Percentiles rank a stretch among this genome's conserved stretches.
Evolutionary conservation across 805 yeast genomes (phyloP).

Genomic region (Cyberlindnera veronae): DNA sequence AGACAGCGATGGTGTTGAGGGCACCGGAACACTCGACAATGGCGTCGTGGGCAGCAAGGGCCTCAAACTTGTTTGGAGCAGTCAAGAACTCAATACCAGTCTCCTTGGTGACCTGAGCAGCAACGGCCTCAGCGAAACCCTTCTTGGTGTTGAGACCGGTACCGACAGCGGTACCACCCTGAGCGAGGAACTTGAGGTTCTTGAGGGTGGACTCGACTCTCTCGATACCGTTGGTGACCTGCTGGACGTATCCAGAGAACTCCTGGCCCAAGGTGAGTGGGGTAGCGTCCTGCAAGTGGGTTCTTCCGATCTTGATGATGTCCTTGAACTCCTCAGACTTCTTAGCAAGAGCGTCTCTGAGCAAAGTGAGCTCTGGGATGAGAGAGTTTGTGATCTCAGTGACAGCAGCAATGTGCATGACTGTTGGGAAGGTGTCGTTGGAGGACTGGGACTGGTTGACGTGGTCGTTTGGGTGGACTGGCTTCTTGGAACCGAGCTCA

Average conservation of each 20-base stretch:
- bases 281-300: constrained; percentile 98
- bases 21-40: constrained; percentile 98
- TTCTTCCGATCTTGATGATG: constrained; percentile 98
- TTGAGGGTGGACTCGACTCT: constrained; percentile 79
- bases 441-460: constrained; percentile 98
- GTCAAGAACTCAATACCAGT: constrained; percentile 89
- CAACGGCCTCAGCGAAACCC: constrained; percentile 87
- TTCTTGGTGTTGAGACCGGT: constrained; percentile 93
- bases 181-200: constrained; percentile 80
- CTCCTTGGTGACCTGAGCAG: constrained; percentile 77
- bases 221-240: constrained; percentile 83
- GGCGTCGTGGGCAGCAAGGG: constrained; percentile 98
- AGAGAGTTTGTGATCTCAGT: constrained; percentile 73
- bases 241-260: constrained; percentile 94
- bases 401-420: constrained; percentile 99
- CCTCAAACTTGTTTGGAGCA: constrained; percentile 99
- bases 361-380: constrained; percentile 73
- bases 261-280: constrained; percentile 98
- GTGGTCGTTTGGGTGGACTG: constrained; percentile 98
- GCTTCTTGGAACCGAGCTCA: constrained; percentile 81
- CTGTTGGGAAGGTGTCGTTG: constrained; percentile 98
- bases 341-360: constrained; percentile 72
- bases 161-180: constrained; percentile 99
- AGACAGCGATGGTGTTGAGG: constrained; percentile 88
- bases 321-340: constrained; percentile 81